phyloP scores from a whole-genome alignment of 2,329 filamentous ascomycete genomes.

The Paecilomyces variotii region DNA sequence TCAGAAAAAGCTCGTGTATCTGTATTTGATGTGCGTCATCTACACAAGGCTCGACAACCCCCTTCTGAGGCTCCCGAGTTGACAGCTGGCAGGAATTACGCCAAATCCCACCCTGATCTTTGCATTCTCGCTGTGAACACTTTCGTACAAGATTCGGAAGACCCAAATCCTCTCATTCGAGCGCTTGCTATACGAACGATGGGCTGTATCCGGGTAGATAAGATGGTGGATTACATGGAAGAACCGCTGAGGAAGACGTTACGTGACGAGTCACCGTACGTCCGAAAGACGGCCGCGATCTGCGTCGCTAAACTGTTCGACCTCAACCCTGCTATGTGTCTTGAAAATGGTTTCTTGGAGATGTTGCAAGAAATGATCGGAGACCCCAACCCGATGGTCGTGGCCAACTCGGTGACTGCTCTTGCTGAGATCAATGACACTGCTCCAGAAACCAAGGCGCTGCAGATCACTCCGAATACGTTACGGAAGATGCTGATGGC shows the following conservation, averaged over 20 bases:
- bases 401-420: slow-evolving; percentile 93
- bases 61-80: not conserved
- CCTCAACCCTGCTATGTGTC: slow-evolving; percentile 80
- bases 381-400: slow-evolving; percentile 97
- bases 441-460: slow-evolving; percentile 79
- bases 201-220: slow-evolving; percentile 96
- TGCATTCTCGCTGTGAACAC: slow-evolving; percentile 99
- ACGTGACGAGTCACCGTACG: slow-evolving; percentile 94
- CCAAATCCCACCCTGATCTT: slow-evolving; percentile 95
- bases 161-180: slow-evolving; percentile 91
- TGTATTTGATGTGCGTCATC: slow-evolving; percentile 81
- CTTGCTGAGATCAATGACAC: slow-evolving; percentile 85
- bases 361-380: slow-evolving; percentile 91
- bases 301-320: slow-evolving; percentile 98
- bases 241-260: slow-evolving; percentile 93
- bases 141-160: slow-evolving; percentile 97
- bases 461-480: slow-evolving; percentile 71
- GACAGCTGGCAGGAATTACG: slow-evolving; percentile 72
- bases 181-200: slow-evolving; percentile 95
- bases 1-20: slow-evolving; percentile 98
- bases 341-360: slow-evolving; percentile 95
- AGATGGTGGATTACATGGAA: slow-evolving; percentile 99
- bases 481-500: slow-evolving; percentile 96
- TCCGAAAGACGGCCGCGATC: slow-evolving; percentile 94
- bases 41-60: not conserved